phyloP scores from a whole-genome alignment of 2,329 filamentous ascomycete species.

The Curvularia sp. region DNA sequence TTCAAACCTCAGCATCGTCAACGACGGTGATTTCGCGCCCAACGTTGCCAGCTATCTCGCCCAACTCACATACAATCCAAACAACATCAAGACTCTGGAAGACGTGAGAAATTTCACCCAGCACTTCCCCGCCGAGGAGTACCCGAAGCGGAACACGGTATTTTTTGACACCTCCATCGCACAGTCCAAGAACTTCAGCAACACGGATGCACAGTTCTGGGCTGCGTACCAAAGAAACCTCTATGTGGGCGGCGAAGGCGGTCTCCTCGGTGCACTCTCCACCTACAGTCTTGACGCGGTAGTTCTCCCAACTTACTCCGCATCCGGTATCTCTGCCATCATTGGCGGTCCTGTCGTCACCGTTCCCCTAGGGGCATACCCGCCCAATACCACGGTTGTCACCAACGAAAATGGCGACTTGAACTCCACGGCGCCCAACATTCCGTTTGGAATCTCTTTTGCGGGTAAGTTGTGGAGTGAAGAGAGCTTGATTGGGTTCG shows the following conservation, averaged over 20 bases:
- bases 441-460: slow-evolving; percentile 69
- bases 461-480: slow-evolving; percentile 68
- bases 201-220: slow-evolving; percentile 66
- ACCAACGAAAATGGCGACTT: slow-evolving; percentile 60
- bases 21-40: slow-evolving; percentile 66
- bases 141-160: slow-evolving; percentile 65
- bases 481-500: slow-evolving; percentile 67
- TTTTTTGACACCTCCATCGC: slow-evolving; percentile 64
- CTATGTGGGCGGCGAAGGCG: slow-evolving; percentile 64
- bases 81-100: slow-evolving; percentile 60
- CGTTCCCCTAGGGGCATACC: slow-evolving; percentile 67
- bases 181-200: slow-evolving; percentile 58
- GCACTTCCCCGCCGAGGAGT: slow-evolving; percentile 62
- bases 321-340: slow-evolving; percentile 60
- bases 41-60: slow-evolving; percentile 66
- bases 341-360: slow-evolving; percentile 68
- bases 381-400: slow-evolving; percentile 57
- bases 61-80: slow-evolving; percentile 64
- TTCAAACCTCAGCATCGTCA: slow-evolving; percentile 53
- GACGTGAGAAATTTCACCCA: slow-evolving; percentile 66
- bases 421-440: slow-evolving; percentile 61
- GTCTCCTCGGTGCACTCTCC: slow-evolving; percentile 66
- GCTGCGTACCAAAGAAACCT: slow-evolving; percentile 61
- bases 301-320: slow-evolving; percentile 63
- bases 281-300: slow-evolving; percentile 67